phyloP scores from a whole-genome alignment of 371 early-diverging fungal genomes.

The Chytridiales sp. region DNA sequence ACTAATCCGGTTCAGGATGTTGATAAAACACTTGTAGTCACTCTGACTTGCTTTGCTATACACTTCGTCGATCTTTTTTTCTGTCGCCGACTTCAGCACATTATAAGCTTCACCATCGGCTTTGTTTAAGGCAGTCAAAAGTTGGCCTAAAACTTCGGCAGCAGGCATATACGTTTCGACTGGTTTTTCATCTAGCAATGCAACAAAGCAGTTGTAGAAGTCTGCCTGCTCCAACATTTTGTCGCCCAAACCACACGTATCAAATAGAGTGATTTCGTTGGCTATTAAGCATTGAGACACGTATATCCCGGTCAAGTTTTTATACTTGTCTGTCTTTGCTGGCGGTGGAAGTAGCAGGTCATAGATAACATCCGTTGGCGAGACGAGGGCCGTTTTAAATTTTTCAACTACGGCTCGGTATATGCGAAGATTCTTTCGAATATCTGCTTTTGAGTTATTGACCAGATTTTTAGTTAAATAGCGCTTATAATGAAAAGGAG shows the following conservation, averaged over 20 bases:
- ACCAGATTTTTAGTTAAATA: constrained; percentile 56
- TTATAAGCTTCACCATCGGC: not conserved
- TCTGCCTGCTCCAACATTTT: constrained; percentile 36
- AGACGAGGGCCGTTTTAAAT: constrained; percentile 52
- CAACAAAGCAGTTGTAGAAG: constrained; percentile 46
- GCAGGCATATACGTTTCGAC: constrained; percentile 47
- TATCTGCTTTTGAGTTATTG: constrained; percentile 44
- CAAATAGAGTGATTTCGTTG: constrained; percentile 52
- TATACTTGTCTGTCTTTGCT: constrained; percentile 32
- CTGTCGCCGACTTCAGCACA: no score
- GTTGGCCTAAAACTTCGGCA: constrained; percentile 44
- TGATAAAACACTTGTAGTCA: constrained; percentile 31
- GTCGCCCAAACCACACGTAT: constrained; percentile 38
- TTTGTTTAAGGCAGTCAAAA: constrained; percentile 11
- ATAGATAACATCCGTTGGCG: constrained; percentile 76
- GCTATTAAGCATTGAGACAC: constrained; percentile 53
- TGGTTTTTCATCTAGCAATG: constrained; percentile 41
- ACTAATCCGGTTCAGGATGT: constrained; percentile 36
- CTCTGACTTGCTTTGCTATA: constrained; percentile 1
- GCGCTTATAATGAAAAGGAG: constrained; percentile 32
- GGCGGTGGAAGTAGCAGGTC: no score
- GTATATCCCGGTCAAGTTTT: constrained; percentile 55
- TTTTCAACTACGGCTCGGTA: constrained; percentile 60
- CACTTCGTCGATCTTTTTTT: constrained; percentile 23
- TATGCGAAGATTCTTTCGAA: constrained; percentile 55